A percentile compares a stretch with the other conserved stretches of the same genome.
These are phyloP conservation scores for Alternaria brassicicola DNA, from an alignment of 2,329 filamentous ascomycete genomes.

Conservation along the genomic window DNA sequence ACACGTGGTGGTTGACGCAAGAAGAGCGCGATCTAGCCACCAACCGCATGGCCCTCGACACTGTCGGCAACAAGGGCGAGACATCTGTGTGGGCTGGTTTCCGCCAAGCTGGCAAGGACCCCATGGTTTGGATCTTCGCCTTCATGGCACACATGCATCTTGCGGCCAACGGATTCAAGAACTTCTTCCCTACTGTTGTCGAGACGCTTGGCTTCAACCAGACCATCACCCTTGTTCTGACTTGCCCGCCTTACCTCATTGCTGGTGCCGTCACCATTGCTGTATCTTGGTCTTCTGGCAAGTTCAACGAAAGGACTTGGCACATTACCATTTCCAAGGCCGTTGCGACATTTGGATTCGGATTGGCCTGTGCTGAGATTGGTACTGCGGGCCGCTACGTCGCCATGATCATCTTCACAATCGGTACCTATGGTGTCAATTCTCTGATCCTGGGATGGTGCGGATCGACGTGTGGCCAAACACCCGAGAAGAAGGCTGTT, in stretches of 20 bases:
- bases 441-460: conserved; percentile 55
- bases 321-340: conserved; percentile 50
- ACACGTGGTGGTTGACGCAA: conserved; percentile 54
- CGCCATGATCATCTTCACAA: conserved; percentile 44
- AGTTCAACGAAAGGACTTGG: conserved; percentile 50
- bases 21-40: conserved; percentile 52
- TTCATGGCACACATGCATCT: conserved; percentile 42
- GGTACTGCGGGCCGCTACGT: conserved; percentile 45
- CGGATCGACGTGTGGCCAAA: conserved; percentile 52
- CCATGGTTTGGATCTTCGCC: conserved; percentile 52
- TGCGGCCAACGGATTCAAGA: conserved; percentile 51
- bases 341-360: conserved; percentile 49
- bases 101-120: conserved; percentile 58
- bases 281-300: conserved; percentile 46
- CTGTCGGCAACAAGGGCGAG: conserved; percentile 54
- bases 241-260: conserved; percentile 41
- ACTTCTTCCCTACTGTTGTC: conserved; percentile 57
- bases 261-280: conserved; percentile 39
- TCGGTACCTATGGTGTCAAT: conserved; percentile 48
- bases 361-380: conserved; percentile 44
- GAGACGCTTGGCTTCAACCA: conserved; percentile 57
- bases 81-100: conserved; percentile 57
- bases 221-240: conserved; percentile 59
- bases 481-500: conserved; percentile 55
- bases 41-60: conserved; percentile 54